phyloP scores from a whole-genome alignment of 805 yeast species.

The Soucietia sequanensis region DNA sequence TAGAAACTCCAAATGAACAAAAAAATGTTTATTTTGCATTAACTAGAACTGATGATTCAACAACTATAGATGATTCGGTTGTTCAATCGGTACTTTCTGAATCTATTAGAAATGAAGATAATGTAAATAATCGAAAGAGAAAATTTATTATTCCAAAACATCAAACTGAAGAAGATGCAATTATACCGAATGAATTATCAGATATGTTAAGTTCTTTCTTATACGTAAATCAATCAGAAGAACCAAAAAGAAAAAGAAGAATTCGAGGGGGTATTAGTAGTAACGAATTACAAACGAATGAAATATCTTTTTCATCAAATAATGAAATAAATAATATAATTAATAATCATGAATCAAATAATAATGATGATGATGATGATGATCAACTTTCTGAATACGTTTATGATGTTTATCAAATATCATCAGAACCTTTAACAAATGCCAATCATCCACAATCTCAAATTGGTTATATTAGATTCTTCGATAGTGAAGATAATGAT shows the following conservation, averaged over 20 bases:
- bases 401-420: slow-evolving; percentile 72
- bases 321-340: neutral
- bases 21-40: slow-evolving; percentile 30
- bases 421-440: slow-evolving; percentile 36
- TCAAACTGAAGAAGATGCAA: slow-evolving; percentile 31
- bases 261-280: neutral
- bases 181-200: slow-evolving; percentile 59
- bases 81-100: slow-evolving; percentile 26
- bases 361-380: slow-evolving; percentile 1
- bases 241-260: slow-evolving; percentile 12
- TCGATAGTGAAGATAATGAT: slow-evolving; percentile 55
- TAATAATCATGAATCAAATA: neutral
- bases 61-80: slow-evolving; percentile 16
- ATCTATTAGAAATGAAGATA: slow-evolving; percentile 5
- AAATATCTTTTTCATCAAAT: neutral
- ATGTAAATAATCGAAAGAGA: no score
- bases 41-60: slow-evolving; percentile 32
- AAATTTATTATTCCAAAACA: slow-evolving; percentile 36
- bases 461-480: slow-evolving; percentile 54
- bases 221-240: slow-evolving; percentile 20
- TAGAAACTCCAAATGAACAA: slow-evolving; percentile 38
- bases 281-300: no score
- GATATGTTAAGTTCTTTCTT: slow-evolving; percentile 71
- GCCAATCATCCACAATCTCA: slow-evolving; percentile 48
- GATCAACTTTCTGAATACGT: slow-evolving; percentile 63